Conservation (phyloP, 2,329 filamentous ascomycete genomes). For the Beauveria sp. region DNA sequence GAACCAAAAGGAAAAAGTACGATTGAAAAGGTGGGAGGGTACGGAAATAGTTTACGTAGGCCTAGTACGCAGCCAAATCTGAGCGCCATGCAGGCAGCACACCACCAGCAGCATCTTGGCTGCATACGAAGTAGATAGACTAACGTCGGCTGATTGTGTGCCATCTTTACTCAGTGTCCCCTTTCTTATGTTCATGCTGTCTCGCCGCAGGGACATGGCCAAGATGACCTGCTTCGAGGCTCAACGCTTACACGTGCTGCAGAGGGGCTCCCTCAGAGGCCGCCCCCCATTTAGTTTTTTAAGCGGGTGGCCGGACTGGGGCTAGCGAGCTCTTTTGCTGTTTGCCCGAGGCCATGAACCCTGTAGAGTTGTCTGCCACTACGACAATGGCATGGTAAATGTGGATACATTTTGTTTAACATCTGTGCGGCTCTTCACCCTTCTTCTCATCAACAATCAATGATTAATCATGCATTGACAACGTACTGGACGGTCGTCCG, state of each 20-base stretch:
- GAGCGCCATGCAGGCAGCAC: not conserved
- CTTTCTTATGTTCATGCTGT: no score
- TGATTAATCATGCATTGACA: no score
- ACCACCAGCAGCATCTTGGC: not conserved
- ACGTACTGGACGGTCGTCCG: not conserved
- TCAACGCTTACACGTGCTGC: constrained; percentile 3
- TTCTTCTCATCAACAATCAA: not conserved
- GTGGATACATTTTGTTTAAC: no score
- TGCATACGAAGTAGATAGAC: not conserved
- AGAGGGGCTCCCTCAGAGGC: constrained; percentile 3
- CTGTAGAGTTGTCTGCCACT: not conserved
- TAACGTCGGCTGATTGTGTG: no score
- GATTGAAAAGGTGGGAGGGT: not conserved
- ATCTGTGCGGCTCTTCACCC: not conserved
- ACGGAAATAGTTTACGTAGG: not conserved
- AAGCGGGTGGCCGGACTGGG: not conserved
- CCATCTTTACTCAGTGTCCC: no score
- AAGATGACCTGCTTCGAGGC: not conserved
- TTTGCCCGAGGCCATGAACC: not conserved
- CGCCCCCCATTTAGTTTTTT: not conserved
- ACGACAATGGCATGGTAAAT: not conserved
- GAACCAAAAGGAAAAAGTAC: not conserved
- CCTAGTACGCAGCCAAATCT: not conserved
- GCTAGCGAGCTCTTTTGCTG: not conserved
- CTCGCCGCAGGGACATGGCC: not conserved